Base-by-base conservation (phyloP, 1,284 basidiomycete species). In the Hymenochaete sp. region DNA sequence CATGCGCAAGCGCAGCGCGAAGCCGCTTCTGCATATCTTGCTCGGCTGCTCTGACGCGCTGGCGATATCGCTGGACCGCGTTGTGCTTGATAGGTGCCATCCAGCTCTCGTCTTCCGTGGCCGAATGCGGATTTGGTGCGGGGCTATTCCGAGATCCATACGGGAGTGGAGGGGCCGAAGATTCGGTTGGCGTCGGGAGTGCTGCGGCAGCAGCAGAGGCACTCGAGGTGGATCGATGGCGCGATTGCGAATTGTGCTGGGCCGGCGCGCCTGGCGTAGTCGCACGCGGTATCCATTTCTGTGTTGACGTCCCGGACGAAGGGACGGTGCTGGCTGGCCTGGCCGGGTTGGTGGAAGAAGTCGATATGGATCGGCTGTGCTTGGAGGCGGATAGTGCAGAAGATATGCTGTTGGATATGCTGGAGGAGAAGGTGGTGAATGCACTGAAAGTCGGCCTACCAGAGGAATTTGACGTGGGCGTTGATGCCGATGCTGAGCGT, bases 181-280 rank as follows among this genome's bases (percentile, higher is more conserved):
- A 10, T 8, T 37, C 37, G 29, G 27, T 24, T n/a, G 47, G 14
- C 24, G 37, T 27, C 11, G 28, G n/a, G n/a, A 36, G 24, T 11
- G 36, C 42, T 29, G 47, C 42, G 8, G 47, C 36, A 5, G 47
- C 47, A 22, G 47, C 47, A 27, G 47, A 48, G 25, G 47, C 42
- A 25, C 47, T 44, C 18, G 47, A 44, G 13, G 42, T 44, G 24
- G 47, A 44, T 19, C 45, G 38, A 16, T 47, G 45, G 11, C 47
- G 25, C 9, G 47, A 29, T 13, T 31, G 22, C 13, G 32, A 29
- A 25, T 36, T 27, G 18, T 38, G 36, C 36, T 33, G 38, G 18
- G 41, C 21, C 11, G 42, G 10, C 22, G 29, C 22, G 21, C 27
- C 47, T 24, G 42, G 47, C 4, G 47, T 40, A n/a, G 26, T 33